Conservation (phyloP, 441 rosid species). For the Mallotus repandus region DNA sequence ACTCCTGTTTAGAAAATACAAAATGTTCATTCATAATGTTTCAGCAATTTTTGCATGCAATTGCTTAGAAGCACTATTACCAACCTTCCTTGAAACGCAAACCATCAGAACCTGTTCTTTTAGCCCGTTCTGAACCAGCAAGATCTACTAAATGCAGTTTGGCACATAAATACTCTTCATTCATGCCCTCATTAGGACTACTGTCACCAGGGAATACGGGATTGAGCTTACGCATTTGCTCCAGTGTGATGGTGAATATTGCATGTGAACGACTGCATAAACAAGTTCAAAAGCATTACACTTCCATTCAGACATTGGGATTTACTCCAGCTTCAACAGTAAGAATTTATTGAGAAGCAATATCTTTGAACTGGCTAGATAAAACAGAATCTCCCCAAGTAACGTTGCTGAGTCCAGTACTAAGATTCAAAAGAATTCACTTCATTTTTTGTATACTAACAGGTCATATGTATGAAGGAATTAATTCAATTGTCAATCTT, state of each 20-base stretch:
- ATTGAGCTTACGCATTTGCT: slow-evolving; percentile 83
- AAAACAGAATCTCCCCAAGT: background rate
- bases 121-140: slow-evolving; percentile 99
- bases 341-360: slow-evolving; percentile 13
- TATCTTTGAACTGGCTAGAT: slow-evolving; percentile 2
- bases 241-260: slow-evolving; percentile 92
- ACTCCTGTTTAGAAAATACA: slow-evolving; percentile 56
- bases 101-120: slow-evolving; percentile 97
- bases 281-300: slow-evolving; percentile 21
- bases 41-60: slow-evolving; percentile 20
- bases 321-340: slow-evolving; percentile 7
- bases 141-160: slow-evolving; percentile 98
- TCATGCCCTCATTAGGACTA: slow-evolving; percentile 53
- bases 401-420: background rate
- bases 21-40: slow-evolving; percentile 25
- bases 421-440: too few species aligned
- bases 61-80: slow-evolving; percentile 23
- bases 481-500: background rate
- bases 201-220: slow-evolving; percentile 57
- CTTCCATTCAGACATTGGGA: slow-evolving; percentile 9
- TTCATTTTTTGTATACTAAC: background rate
- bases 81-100: slow-evolving; percentile 95
- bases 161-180: slow-evolving; percentile 96
- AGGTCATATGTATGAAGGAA: background rate
- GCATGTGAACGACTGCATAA: slow-evolving; percentile 95